Evolutionary conservation across 2,329 filamentous ascomycete genomes (phyloP), one percentile per base, ranked within the genome.

Genomic region (Zasmidium citrigriseum): DNA sequence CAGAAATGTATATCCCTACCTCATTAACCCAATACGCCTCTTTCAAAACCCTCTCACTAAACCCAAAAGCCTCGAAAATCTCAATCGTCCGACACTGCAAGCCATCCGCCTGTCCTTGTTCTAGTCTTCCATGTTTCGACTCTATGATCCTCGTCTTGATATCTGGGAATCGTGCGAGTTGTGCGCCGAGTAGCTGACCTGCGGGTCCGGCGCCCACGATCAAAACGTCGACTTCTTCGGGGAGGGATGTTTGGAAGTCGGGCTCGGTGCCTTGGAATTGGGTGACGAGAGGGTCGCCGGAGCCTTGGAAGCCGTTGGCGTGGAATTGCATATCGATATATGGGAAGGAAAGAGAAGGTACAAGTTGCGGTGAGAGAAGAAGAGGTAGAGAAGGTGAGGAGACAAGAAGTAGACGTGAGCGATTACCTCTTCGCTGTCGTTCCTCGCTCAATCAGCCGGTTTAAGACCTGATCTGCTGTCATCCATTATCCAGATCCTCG

Each of bases 1-100:
- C 12, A 11, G 2, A 4, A 9, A 16, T 44, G 21, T 44, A 21
- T n/a, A n/a, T 21, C 16, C 46, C 18, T 54, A 58, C 56, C 52
- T 66, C 87, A n/a, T 88, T 77, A 76, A 89, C 83, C 67, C 86
- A 86, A 68, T 88, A 88, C 12, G 83, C 80, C 65, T 90, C 87
- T 49, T 85, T 86, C 82, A 85, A 86, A 1, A 81, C 82, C 3
- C 82, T 76, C 62, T 90, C 82, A 2, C 78, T 85, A 58, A 91
- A 83, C 0, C 85, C 88, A 64, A 91, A 88, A 51, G 83, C 86
- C 65, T 91, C 86, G 55, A 91, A 84, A n/a, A 91, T 89, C 71
- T 91, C 86, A 1, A 90, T 77, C 0, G 86, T 89, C 1, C 87
- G 84, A 62, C 82, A 84, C 72, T 89, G 85, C 2, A 88, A 76